Evolutionary conservation across 208 protist genomes (phyloP), one percentile per base, ranked within the genome.

Genomic region (Leishmania lainsoni): DNA sequence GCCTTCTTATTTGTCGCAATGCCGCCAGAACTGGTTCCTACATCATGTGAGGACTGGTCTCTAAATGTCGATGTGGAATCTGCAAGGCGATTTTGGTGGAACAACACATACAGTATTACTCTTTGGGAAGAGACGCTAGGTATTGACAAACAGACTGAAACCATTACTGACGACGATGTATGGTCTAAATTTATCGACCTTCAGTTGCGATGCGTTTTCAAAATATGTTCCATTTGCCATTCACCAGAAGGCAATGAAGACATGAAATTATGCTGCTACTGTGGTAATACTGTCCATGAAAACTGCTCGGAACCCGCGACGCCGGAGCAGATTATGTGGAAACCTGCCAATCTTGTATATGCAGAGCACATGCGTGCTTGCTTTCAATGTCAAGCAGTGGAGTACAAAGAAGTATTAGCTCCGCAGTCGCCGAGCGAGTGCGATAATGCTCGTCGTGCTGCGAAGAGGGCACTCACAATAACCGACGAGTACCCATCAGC

Each of bases 251-350:
- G 82, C 5, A 92, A 91, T 58, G 84, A 87, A 45, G 93, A 95
- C 77, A 89, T 95, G 86, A 90, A 87, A 68, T 71, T 97, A 1
- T 97, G 93, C 69, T 97, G 91, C 76, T 95, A 94, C 77, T 97
- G 93, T 74, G 91, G 87, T 2, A 73, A 63, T 29, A 92, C 89
- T 26, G 88, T 97, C 4, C 93, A 97, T 59, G 48, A 52, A 1
- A 68, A 42, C 0, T 97, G 93, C 75, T 97, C 93, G 9, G 86
- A 82, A 42, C 73, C 76, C 26, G 87, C 91, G 4, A 80, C 82
- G 4, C 42, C 52, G 0, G 81, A 85, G 26, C 91, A 97, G 78
- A 89, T 94, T 17, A 80, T 76, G 8, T 95, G 87, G 78, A 97
- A 97, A 52, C 76, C 85, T 1, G 91, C 92, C 0, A 97, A 97